Conservation (phyloP, 2,329 filamentous ascomycete genomes). For the Botryotinia narcissicola region DNA sequence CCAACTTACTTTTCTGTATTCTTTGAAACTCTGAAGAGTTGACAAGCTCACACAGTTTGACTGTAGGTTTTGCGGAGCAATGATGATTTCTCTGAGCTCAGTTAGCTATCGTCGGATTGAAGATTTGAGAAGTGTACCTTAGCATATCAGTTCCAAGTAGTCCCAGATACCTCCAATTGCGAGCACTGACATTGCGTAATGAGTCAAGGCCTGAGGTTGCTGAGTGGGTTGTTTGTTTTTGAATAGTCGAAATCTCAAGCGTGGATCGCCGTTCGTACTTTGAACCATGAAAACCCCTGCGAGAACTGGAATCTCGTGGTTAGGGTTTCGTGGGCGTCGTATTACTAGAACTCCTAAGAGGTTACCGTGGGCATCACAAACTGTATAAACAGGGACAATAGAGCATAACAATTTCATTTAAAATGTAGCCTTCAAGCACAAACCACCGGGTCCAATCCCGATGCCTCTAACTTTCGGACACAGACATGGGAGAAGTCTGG, state of each 20-base stretch:
- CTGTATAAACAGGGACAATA: background rate
- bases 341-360: background rate
- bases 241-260: background rate
- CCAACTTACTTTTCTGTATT: background rate
- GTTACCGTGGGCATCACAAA: background rate
- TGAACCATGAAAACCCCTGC: background rate
- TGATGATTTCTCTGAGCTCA: constrained; percentile 12
- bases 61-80: background rate
- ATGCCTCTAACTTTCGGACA: background rate
- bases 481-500: background rate
- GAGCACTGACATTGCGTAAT: background rate
- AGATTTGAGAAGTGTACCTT: background rate
- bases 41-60: background rate
- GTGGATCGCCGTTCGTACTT: background rate
- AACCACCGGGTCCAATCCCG: constrained; percentile 1
- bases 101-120: background rate
- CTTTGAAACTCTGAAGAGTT: background rate
- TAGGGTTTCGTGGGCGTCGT: background rate
- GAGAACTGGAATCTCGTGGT: background rate
- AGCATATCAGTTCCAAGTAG: background rate
- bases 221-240: background rate
- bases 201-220: background rate
- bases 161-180: background rate
- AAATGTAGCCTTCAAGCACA: background rate
- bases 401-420: background rate